Evolutionary conservation across 1,139 yeast species (phyloP).

Genomic region (Debaryomyces fabryi): DNA sequence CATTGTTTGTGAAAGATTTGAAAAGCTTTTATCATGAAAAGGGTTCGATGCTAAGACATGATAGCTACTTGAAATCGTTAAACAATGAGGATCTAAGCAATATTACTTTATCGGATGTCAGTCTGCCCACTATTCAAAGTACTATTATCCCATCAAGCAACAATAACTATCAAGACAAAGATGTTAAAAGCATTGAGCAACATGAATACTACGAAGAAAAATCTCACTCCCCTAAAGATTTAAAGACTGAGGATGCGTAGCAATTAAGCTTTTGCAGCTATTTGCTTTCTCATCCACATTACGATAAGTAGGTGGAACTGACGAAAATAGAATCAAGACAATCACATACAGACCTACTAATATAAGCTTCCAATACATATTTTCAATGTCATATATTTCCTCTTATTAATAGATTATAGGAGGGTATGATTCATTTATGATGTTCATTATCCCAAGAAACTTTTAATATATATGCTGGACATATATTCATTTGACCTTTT

Average conservation of each 20-base stretch:
- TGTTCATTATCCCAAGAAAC: background rate
- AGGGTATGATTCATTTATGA: background rate
- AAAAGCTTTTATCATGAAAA: slow-evolving; percentile 32
- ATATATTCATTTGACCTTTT: background rate
- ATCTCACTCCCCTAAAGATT: background rate
- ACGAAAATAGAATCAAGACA: background rate
- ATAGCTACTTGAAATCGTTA: slow-evolving; percentile 12
- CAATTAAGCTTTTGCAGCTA: background rate
- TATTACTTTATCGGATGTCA: background rate
- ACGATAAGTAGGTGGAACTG: background rate
- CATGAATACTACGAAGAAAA: background rate
- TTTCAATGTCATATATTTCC: background rate
- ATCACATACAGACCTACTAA: background rate
- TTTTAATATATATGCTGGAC: background rate
- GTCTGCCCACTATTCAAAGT: background rate
- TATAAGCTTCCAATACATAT: background rate
- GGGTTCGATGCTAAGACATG: slow-evolving; percentile 30
- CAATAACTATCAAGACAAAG: background rate
- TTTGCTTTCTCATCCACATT: background rate
- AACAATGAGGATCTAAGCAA: background rate
- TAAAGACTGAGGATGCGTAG: background rate
- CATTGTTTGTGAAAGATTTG: slow-evolving; percentile 50
- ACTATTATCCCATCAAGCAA: background rate
- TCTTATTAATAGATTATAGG: background rate
- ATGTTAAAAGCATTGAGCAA: background rate